A percentile compares a stretch with the other conserved stretches of the same genome.
These are phyloP conservation scores for Aspergillus novofumigatus DNA, from an alignment of 2,329 filamentous ascomycete genomes.

Conservation along the genomic window DNA sequence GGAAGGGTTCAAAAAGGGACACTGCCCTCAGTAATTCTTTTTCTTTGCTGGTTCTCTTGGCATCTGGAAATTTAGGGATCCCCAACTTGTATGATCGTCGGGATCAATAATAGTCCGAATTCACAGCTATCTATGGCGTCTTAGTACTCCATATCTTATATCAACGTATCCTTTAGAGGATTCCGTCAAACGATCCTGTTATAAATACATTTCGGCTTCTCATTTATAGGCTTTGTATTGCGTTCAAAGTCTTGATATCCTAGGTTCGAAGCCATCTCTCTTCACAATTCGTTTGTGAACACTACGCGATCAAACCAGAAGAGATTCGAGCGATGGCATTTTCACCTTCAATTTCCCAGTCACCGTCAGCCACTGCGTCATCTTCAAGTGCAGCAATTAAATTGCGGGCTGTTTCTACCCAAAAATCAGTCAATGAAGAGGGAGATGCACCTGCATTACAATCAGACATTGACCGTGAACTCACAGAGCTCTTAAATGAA, in stretches of 20 bases:
- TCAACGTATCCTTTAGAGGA: too few species aligned
- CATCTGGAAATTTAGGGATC: constrained; percentile 27
- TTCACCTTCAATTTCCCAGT: constrained; percentile 40
- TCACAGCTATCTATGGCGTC: not conserved
- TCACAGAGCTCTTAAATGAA: constrained; percentile 74
- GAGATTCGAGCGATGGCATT: constrained; percentile 32
- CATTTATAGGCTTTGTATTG: not conserved
- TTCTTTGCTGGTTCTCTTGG: not conserved
- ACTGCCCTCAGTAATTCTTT: not conserved
- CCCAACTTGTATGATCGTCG: constrained; percentile 8
- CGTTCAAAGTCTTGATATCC: not conserved
- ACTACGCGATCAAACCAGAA: not conserved
- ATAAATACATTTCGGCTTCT: not conserved
- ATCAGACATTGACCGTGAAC: constrained; percentile 34
- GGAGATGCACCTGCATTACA: constrained; percentile 15
- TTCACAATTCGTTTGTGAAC: not conserved
- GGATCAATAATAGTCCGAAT: constrained; percentile 32
- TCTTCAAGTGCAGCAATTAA: constrained; percentile 30
- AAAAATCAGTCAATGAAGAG: constrained; percentile 20
- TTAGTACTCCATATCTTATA: not conserved
- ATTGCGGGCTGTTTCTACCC: constrained; percentile 32
- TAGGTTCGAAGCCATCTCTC: not conserved
- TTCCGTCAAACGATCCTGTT: not conserved
- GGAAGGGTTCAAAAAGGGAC: not conserved
- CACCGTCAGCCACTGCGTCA: constrained; percentile 31